Conservation (phyloP, 352 stramenopile species). For the Globisporangium abappressorium region DNA sequence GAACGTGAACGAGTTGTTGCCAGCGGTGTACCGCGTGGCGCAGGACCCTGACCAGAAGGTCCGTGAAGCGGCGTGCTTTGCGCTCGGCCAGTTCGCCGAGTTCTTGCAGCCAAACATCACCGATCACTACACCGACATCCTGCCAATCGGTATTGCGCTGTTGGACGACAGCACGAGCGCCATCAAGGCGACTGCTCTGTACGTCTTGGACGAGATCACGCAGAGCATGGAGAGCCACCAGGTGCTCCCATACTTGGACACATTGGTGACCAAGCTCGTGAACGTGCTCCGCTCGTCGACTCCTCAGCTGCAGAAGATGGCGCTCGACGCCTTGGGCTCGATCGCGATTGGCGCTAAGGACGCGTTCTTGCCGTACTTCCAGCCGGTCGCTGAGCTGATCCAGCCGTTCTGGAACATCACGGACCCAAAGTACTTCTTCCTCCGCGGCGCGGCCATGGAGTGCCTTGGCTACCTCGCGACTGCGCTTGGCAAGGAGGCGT, state of each 20-base stretch:
- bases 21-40: constrained; percentile 88
- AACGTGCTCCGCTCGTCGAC: constrained; percentile 89
- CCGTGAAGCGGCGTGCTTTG: constrained; percentile 96
- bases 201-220: constrained; percentile 99
- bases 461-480: constrained; percentile 98
- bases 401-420: constrained; percentile 90
- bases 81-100: constrained; percentile 97
- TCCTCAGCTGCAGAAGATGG: constrained; percentile 96
- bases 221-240: constrained; percentile 96
- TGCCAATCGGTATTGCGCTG: constrained; percentile 94
- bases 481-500: constrained; percentile 93
- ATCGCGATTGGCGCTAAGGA: constrained; percentile 97
- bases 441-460: constrained; percentile 95
- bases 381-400: constrained; percentile 82
- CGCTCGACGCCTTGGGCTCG: constrained; percentile 93
- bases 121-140: constrained; percentile 92
- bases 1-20: constrained; percentile 92
- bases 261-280: constrained; percentile 95
- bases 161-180: constrained; percentile 93
- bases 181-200: constrained; percentile 95
- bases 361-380: constrained; percentile 96
- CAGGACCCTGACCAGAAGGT: constrained; percentile 92
- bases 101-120: constrained; percentile 98
- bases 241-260: constrained; percentile 93
- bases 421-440: constrained; percentile 92